These are phyloP conservation scores for Stemphylium beticola DNA, from an alignment of 2,329 filamentous ascomycete genomes.

Conservation along the genomic window DNA sequence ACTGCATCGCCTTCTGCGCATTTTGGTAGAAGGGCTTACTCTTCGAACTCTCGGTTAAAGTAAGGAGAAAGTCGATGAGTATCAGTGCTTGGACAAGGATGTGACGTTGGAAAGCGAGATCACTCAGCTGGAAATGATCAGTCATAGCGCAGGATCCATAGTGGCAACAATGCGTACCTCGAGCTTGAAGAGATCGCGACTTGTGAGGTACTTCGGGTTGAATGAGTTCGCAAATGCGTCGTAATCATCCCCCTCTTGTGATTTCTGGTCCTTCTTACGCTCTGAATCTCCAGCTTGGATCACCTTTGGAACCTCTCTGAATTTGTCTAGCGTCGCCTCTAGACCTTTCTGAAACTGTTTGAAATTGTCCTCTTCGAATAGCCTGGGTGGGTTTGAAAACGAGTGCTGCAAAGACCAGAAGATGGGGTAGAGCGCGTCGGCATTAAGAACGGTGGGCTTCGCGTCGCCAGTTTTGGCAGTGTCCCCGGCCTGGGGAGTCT, in stretches of 20 bases:
- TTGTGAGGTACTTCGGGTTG: conserved; percentile 99
- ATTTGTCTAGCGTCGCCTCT: conserved; percentile 71
- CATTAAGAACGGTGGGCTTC: conserved; percentile 59
- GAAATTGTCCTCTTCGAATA: conserved; percentile 77
- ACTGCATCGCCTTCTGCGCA: conserved; percentile 87
- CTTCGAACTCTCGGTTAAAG: conserved; percentile 81
- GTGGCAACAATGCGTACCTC: conserved; percentile 65
- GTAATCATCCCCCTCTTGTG: conserved; percentile 67
- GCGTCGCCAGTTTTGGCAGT: conserved; percentile 58
- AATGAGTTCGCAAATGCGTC: conserved; percentile 75
- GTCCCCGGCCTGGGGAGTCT: conserved; percentile 49
- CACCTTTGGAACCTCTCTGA: conserved; percentile 72
- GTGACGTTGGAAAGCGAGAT: conserved; percentile 91
- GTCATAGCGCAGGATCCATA: conserved; percentile 30
- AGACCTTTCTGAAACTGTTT: conserved; percentile 67
- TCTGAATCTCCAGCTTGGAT: conserved; percentile 75
- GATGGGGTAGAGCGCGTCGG: conserved; percentile 80
- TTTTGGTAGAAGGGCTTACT: conserved; percentile 73
- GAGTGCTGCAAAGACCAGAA: conserved; percentile 94
- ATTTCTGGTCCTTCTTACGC: conserved; percentile 59
- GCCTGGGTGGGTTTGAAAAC: conserved; percentile 85
- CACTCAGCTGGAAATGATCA: conserved; percentile 70
- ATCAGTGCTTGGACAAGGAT: conserved; percentile 96
- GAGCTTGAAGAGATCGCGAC: conserved; percentile 90
- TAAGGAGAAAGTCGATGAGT: conserved; percentile 92